A percentile compares a stretch with the other conserved stretches of the same genome.
Evolutionary conservation across 2,329 filamentous ascomycete genomes (phyloP).

Genomic region (Beauveria varroae): DNA sequence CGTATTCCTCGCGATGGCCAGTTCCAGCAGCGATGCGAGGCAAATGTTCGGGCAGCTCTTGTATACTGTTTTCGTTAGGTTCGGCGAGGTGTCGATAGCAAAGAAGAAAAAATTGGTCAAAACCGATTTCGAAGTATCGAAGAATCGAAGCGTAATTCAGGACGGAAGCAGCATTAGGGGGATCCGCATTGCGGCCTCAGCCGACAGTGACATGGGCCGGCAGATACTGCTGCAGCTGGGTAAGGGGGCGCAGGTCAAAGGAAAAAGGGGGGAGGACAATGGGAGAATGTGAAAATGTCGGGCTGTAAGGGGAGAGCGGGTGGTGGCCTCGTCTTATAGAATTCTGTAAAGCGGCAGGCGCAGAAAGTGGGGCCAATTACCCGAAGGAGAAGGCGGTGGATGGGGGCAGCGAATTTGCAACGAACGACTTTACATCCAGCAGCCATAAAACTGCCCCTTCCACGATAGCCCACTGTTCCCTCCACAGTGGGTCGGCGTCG

Average conservation of each 20-base stretch:
- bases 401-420: slow-evolving; percentile 5
- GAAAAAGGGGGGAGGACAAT: background rate
- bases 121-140: background rate
- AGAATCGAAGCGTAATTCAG: background rate
- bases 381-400: background rate
- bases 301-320: background rate
- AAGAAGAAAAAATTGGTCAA: background rate
- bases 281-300: background rate
- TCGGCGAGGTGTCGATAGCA: background rate
- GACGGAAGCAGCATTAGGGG: background rate
- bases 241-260: background rate
- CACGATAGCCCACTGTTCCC: no score
- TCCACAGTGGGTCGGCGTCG: no score
- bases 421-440: background rate
- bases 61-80: background rate
- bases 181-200: background rate
- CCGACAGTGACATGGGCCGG: background rate
- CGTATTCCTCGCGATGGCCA: background rate
- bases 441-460: no score
- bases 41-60: background rate
- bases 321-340: slow-evolving; percentile 5
- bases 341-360: slow-evolving; percentile 5
- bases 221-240: background rate
- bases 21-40: background rate
- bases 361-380: background rate